Evolutionary conservation across 2,329 filamentous ascomycete species (phyloP), one percentile per base, ranked within the genome.

Genomic region (Ambrosiella xylebori): DNA sequence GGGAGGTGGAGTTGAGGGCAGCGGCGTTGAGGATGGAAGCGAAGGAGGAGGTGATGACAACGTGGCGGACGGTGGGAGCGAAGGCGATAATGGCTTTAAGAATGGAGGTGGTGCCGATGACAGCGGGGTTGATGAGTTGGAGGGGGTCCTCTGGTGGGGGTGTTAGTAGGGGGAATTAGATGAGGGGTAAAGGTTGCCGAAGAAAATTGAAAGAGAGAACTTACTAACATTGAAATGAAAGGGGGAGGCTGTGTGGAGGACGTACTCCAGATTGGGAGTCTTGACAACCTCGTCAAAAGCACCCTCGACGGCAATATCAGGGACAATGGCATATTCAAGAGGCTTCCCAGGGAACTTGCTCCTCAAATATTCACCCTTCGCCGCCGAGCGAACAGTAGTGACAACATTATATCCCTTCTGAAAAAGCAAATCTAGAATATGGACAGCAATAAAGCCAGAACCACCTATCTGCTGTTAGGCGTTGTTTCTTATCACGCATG

Each of bases 281-380:
- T 59, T 71, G 67, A 72, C 68, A 61, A 76, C 72, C 64, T 81
- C 74, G 64, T 87, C 81, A 66, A 95, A 95, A 59, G 88, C 88
- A 58, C 77, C 76, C 49, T 81, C 76, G 65, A 81, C 69, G 2
- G 86, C 85, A 63, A 95, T 86, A 66, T 95, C 88, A 15, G 84
- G 80, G 27, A 94, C 87, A 63, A 93, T 81, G 58, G 68, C 71
- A 11, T 77, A 70, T 38, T 69, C 65, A 15, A 82, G 74, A 38
- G 71, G 70, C 60, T 72, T 66, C 17, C 68, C 66, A 1, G 74
- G 70, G 65, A 79, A 72, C 8, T 76, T 73, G 56, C 71, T 68
- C 52, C 73, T 73, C 61, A 81, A 76, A 63, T 71, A 72, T 50
- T 71, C 63, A 15, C 77, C 77, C 65, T 81, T 80, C 52, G 73